Evolutionary conservation across 208 protist species (phyloP).

Genomic region (Strigomonas galati): DNA sequence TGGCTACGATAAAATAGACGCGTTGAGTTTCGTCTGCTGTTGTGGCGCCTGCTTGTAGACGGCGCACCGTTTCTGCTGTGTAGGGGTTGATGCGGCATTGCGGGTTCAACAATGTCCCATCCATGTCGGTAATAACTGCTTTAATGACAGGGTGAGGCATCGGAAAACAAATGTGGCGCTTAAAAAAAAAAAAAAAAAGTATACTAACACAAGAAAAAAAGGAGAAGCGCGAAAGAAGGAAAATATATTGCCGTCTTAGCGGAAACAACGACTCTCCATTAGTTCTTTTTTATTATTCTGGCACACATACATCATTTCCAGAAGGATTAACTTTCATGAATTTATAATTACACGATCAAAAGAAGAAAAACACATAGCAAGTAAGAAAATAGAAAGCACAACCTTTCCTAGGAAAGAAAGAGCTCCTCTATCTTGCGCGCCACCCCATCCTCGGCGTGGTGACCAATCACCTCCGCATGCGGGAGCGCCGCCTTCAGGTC

Average conservation of each 20-base stretch:
- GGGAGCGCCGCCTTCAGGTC: slow-evolving; percentile 34
- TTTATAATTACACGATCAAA: not conserved
- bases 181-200: not conserved
- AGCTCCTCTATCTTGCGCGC: slow-evolving; percentile 69
- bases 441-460: slow-evolving; percentile 60
- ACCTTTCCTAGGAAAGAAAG: slow-evolving; percentile 30
- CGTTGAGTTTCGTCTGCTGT: slow-evolving; percentile 15
- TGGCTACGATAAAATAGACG: slow-evolving; percentile 50
- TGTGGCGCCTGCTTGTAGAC: slow-evolving; percentile 5
- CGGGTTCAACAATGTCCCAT: slow-evolving; percentile 61
- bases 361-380: too few relatives aligned
- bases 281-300: too few relatives aligned
- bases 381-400: not conserved
- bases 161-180: not conserved
- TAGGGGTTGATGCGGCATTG: slow-evolving; percentile 25
- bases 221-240: not conserved
- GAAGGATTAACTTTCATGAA: not conserved
- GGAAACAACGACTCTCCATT: too few relatives aligned
- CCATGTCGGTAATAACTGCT: slow-evolving; percentile 54
- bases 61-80: slow-evolving; percentile 29
- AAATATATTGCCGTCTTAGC: too few relatives aligned
- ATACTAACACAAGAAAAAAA: not conserved
- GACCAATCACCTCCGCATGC: slow-evolving; percentile 40
- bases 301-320: too few relatives aligned
- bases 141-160: slow-evolving; percentile 12